Evolutionary conservation across 75 land plant genomes (phyloP).

Genomic region (Azolla pinnata): DNA sequence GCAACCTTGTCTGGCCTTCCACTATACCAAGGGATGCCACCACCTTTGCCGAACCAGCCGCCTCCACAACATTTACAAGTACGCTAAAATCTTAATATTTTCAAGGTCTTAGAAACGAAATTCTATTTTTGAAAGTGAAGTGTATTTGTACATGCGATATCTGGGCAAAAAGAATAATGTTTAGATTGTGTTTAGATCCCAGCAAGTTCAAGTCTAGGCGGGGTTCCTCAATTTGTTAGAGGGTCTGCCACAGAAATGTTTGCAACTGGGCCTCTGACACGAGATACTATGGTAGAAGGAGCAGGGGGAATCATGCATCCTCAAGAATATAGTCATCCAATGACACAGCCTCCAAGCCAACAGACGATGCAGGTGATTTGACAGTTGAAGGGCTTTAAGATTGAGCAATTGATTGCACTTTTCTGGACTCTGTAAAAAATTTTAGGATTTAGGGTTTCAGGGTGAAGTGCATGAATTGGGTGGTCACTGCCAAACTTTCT

Average conservation of each 20-base stretch:
- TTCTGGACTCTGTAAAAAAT: too few species aligned
- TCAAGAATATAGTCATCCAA: not conserved
- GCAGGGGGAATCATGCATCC: not conserved
- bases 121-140: not conserved
- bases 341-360: conserved; percentile 1
- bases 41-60: conserved; percentile 1
- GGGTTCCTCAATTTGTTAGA: too few species aligned
- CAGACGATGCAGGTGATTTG: not conserved
- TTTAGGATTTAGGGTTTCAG: too few species aligned
- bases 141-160: not conserved
- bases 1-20: not conserved
- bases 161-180: not conserved
- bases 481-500: not conserved
- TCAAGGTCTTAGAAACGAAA: not conserved
- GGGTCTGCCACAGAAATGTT: not conserved
- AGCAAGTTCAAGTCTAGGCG: not conserved
- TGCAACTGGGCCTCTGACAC: not conserved
- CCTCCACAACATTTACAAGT: not conserved
- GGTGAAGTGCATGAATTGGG: too few species aligned
- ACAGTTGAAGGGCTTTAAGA: too few species aligned
- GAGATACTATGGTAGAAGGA: not conserved
- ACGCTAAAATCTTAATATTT: too few species aligned
- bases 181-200: not conserved
- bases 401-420: too few species aligned
- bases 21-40: not conserved